Conservation (phyloP, 495 filamentous ascomycete genomes). For the Neurospora intermedia region DNA sequence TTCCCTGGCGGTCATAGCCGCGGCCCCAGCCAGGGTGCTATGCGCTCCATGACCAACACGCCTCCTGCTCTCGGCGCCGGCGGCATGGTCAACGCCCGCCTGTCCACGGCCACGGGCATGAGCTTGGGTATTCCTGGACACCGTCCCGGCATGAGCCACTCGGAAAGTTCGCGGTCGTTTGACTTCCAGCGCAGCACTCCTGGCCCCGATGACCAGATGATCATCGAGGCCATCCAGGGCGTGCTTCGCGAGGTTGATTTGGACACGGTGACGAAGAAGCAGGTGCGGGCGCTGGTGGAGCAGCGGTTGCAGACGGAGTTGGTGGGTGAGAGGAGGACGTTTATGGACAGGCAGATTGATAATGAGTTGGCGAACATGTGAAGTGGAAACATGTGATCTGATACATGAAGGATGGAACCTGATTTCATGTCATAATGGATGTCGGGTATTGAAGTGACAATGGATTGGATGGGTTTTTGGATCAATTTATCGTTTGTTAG, state of each 20-base stretch:
- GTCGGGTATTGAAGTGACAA: not conserved
- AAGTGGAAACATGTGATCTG: conserved; percentile 5
- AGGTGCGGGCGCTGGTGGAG: conserved; percentile 84
- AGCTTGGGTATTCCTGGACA: conserved; percentile 30
- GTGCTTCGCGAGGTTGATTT: conserved; percentile 87
- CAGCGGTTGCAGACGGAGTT: conserved; percentile 83
- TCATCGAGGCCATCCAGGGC: conserved; percentile 70
- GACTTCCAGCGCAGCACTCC: conserved; percentile 58
- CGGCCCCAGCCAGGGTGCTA: conserved; percentile 15
- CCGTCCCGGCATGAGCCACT: conserved; percentile 30
- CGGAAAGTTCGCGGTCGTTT: conserved; percentile 52
- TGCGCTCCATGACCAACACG: conserved; percentile 31
- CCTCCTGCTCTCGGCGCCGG: conserved; percentile 32
- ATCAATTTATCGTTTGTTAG: not conserved
- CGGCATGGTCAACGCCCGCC: conserved; percentile 26
- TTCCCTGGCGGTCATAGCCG: conserved; percentile 15
- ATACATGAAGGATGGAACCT: not conserved
- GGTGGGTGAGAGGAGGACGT: conserved; percentile 66
- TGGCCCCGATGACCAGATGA: conserved; percentile 65
- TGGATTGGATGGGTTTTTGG: not conserved
- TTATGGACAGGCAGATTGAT: conserved; percentile 88
- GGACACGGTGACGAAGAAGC: conserved; percentile 96
- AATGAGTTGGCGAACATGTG: conserved; percentile 90
- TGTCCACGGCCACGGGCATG: conserved; percentile 27
- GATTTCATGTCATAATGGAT: not conserved